These are phyloP conservation scores for Hibiscus trionum DNA, from an alignment of 345 rosid genomes.

Conservation along the genomic window DNA sequence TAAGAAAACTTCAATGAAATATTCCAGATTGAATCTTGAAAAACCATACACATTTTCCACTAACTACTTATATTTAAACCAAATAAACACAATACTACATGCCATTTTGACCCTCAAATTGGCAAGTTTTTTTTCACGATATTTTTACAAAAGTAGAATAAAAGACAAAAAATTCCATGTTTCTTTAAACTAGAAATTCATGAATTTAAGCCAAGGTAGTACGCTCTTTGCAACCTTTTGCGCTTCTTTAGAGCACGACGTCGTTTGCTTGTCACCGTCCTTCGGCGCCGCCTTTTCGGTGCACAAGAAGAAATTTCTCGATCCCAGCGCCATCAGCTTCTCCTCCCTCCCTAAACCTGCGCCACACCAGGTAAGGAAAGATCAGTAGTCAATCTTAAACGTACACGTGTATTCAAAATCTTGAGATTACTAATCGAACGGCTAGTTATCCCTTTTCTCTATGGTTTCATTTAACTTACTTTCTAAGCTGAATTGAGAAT, in stretches of 20 bases:
- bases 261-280: slow-evolving; percentile 14
- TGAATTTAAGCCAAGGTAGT: slow-evolving; percentile 67
- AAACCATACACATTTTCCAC: not conserved
- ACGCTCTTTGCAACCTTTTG: slow-evolving; percentile 35
- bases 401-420: not conserved
- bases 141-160: not conserved
- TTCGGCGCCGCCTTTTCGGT: slow-evolving; percentile 17
- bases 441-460: not conserved
- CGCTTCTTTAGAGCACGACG: slow-evolving; percentile 60
- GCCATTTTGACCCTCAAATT: not conserved
- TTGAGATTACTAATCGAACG: not conserved
- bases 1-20: not conserved
- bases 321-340: slow-evolving; percentile 58
- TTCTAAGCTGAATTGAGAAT: slow-evolving; percentile 87
- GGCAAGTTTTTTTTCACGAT: not conserved
- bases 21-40: not conserved
- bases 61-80: not conserved
- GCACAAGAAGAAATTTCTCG: slow-evolving; percentile 83
- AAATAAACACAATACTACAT: not conserved
- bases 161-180: not conserved
- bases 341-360: slow-evolving; percentile 58
- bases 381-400: not conserved
- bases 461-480: slow-evolving; percentile 32
- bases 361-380: too few relatives aligned
- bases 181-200: slow-evolving; percentile 33